A percentile compares a stretch with the other conserved stretches of the same genome.
These are phyloP conservation scores for Penicillium waksmanii DNA, from an alignment of 495 filamentous ascomycete species.

Conservation along the genomic window DNA sequence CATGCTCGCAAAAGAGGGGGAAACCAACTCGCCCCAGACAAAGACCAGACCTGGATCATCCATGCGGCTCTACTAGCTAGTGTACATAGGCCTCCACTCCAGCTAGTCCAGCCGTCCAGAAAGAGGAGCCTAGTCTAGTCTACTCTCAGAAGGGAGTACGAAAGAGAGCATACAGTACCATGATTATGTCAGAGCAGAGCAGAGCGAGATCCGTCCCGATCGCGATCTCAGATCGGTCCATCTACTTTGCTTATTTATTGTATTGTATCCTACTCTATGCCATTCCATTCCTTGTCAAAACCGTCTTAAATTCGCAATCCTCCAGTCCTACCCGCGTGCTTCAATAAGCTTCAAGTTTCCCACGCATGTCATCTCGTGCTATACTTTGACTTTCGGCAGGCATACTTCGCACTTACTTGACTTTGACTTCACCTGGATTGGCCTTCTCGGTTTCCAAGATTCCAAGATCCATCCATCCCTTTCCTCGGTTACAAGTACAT, in stretches of 20 bases:
- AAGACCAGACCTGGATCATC: slow-evolving; percentile 6
- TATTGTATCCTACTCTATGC: too few species aligned
- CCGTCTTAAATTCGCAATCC: background rate
- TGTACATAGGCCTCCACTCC: background rate
- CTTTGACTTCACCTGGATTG: background rate
- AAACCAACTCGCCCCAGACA: slow-evolving; percentile 2
- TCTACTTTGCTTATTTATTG: background rate
- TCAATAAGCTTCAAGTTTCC: slow-evolving; percentile 9
- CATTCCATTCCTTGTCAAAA: too few species aligned
- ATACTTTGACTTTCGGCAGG: background rate
- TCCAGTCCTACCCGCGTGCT: background rate
- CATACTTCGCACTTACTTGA: background rate
- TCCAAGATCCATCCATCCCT: too few species aligned
- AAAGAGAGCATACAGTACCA: too few species aligned
- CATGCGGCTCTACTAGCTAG: slow-evolving; percentile 11
- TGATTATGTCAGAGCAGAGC: background rate
- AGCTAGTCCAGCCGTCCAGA: background rate
- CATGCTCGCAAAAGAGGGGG: slow-evolving; percentile 2
- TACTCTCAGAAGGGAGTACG: background rate
- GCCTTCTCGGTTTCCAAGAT: too few species aligned
- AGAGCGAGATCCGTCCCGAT: background rate
- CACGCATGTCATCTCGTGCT: slow-evolving; percentile 6
- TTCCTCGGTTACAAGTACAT: too few species aligned
- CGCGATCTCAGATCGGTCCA: background rate
- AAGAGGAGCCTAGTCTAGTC: background rate